Evolutionary conservation across 257 asterid genomes (phyloP).

Genomic region (Salvia rosmarinus): DNA sequence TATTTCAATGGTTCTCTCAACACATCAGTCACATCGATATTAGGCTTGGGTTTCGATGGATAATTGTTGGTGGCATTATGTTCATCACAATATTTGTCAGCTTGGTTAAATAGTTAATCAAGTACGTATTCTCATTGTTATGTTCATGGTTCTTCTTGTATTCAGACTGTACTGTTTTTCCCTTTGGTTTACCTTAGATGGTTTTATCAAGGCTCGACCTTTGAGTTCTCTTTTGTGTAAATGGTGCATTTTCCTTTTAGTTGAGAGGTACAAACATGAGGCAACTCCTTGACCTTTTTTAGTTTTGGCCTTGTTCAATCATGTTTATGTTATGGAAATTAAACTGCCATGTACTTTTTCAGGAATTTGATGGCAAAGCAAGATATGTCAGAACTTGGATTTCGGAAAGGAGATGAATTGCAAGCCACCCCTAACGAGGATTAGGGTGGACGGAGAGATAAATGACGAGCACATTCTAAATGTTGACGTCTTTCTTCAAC

Average conservation of each 20-base stretch:
- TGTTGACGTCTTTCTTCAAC: not conserved
- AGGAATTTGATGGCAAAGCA: constrained; percentile 99
- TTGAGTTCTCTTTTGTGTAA: too few relatives aligned
- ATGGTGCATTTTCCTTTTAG: too few relatives aligned
- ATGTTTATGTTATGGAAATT: constrained; percentile 8
- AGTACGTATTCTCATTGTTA: too few relatives aligned
- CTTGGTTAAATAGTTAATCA: too few relatives aligned
- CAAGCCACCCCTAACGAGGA: constrained; percentile 42
- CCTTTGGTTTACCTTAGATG: too few relatives aligned
- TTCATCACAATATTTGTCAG: too few relatives aligned
- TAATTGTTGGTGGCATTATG: too few relatives aligned
- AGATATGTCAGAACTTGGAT: constrained; percentile 93
- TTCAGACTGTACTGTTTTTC: too few relatives aligned
- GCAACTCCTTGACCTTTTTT: too few relatives aligned
- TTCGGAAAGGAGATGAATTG: constrained; percentile 44
- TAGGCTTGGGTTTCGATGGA: not conserved
- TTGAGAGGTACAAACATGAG: too few relatives aligned
- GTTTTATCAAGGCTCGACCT: too few relatives aligned
- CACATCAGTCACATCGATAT: not conserved
- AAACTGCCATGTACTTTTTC: constrained; percentile 30
- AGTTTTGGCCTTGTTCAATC: not conserved
- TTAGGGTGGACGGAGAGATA: constrained; percentile 32
- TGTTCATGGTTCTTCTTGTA: too few relatives aligned
- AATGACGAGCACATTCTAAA: constrained; percentile 21
- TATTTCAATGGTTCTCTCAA: constrained; percentile 1